Evolutionary conservation across 352 stramenopile species (phyloP).

Genomic region (Blastocystis sp.): DNA sequence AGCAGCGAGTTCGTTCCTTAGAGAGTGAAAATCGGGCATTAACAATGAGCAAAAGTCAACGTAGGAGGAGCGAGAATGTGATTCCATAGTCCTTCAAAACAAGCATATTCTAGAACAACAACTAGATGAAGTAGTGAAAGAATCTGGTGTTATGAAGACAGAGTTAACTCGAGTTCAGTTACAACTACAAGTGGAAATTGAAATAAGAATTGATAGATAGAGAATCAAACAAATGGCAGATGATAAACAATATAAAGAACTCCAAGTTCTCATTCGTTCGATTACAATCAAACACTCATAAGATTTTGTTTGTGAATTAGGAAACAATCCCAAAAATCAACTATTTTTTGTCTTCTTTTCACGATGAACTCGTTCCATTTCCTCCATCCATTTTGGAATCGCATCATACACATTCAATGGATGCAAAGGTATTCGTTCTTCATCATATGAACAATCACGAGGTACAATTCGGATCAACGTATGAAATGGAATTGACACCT

Average conservation of each 20-base stretch:
- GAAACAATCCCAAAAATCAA: neutral
- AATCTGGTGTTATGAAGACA: neutral
- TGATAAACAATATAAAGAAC: slow-evolving; percentile 40
- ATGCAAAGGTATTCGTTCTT: slow-evolving; percentile 48
- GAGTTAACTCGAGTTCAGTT: slow-evolving; percentile 4
- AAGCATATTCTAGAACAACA: slow-evolving; percentile 61
- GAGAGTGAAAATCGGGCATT: slow-evolving; percentile 40
- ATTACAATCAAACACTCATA: neutral
- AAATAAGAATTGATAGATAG: neutral
- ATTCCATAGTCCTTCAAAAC: slow-evolving; percentile 34
- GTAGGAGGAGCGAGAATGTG: neutral
- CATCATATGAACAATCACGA: slow-evolving; percentile 47
- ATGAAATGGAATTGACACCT: slow-evolving; percentile 55
- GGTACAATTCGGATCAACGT: slow-evolving; percentile 56
- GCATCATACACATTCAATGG: slow-evolving; percentile 55
- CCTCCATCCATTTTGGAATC: slow-evolving; percentile 50
- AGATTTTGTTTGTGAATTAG: neutral
- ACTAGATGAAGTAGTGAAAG: slow-evolving; percentile 47
- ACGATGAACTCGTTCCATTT: slow-evolving; percentile 47
- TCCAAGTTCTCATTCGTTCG: neutral
- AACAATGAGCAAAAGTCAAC: slow-evolving; percentile 49
- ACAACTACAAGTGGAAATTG: neutral
- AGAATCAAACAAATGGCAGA: slow-evolving; percentile 27
- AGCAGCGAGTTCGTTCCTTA: neutral
- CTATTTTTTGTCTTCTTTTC: slow-evolving; percentile 3